Evolutionary conservation across 768 basidiomycete species (phyloP), one percentile per base, ranked within the genome.

Genomic region (Pleurotus citrinopileatus): DNA sequence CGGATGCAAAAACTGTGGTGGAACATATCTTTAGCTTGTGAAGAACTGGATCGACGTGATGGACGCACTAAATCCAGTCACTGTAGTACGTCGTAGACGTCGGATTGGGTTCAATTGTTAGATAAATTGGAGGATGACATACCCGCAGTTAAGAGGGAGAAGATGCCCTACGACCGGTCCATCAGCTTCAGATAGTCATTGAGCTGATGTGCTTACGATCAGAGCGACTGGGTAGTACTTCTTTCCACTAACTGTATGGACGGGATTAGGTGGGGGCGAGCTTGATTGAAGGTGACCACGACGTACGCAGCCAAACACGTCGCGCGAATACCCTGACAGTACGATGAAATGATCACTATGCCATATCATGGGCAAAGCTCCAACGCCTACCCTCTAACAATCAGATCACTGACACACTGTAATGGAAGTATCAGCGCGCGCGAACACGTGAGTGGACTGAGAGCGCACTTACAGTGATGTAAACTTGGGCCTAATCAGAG

Each of bases 311-410:
- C 65, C 65, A 68, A 22, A 67, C 67, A 19, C 67, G 65, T 37
- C 61, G 55, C 3, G 56, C 61, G 54, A 66, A 67, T 17, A 67
- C 55, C 37, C 67, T 68, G 55, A 0, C 40, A n/a, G 22, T 19
- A 15, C 15, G 37, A 15, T 57, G 22, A 58, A 20, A 17, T 28
- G 17, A 19, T 19, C 22, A 3, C 15, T 27, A 7, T 22, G 45
- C 20, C 15, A 15, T 10, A 28, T 19, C 34, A 23, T 3, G 28
- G 20, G 27, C 42, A 6, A 28, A n/a, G 59, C 63, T 37, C n/a
- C n/a, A n/a, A n/a, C n/a, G n/a, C n/a, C n/a, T 55, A 72, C 72
- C 60, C 59, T 61, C 71, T 44, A 51, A 73, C 63, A 46, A 68
- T 60, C 28, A 63, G 46, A 52, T 70, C 68, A 53, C 65, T 70